These are phyloP conservation scores for Termitomyces bulborhizus DNA, from an alignment of 768 basidiomycete species.

Conservation along the genomic window DNA sequence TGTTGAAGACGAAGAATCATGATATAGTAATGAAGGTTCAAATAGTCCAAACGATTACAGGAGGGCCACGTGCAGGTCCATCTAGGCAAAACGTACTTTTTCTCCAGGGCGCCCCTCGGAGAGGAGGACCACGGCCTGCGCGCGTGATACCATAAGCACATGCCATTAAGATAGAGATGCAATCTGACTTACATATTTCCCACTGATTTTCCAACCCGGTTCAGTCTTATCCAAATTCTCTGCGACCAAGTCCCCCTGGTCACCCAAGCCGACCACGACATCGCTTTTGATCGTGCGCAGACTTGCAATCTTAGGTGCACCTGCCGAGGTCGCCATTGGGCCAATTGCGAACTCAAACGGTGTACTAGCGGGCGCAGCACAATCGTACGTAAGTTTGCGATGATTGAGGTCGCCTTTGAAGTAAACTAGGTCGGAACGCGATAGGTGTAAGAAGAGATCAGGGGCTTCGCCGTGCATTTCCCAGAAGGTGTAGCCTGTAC, in stretches of 20 bases:
- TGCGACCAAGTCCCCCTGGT: constrained; percentile 61
- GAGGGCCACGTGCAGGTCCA: background rate
- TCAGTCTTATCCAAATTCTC: constrained; percentile 80
- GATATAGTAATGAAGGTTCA: no score
- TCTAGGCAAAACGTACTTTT: constrained; percentile 69
- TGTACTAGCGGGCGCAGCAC: constrained; percentile 79
- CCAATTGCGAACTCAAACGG: constrained; percentile 90
- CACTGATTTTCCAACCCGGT: constrained; percentile 95
- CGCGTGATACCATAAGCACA: background rate
- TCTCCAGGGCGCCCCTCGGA: constrained; percentile 88
- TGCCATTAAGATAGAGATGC: background rate
- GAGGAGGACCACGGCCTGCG: constrained; percentile 78
- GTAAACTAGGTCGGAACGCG: constrained; percentile 82
- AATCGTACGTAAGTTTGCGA: constrained; percentile 85
- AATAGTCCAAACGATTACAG: background rate
- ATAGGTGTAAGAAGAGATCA: constrained; percentile 88
- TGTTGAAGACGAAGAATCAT: no score
- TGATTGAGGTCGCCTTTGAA: constrained; percentile 97
- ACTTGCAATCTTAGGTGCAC: constrained; percentile 82
- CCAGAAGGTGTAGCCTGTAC: constrained; percentile 95
- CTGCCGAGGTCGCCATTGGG: constrained; percentile 82
- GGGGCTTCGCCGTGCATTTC: constrained; percentile 79
- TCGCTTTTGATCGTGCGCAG: constrained; percentile 93
- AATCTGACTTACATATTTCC: constrained; percentile 76
- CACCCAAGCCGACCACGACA: constrained; percentile 83